Base-by-base conservation (phyloP, 2,329 filamentous ascomycete species). In the Podosphaera leucotricha region DNA sequence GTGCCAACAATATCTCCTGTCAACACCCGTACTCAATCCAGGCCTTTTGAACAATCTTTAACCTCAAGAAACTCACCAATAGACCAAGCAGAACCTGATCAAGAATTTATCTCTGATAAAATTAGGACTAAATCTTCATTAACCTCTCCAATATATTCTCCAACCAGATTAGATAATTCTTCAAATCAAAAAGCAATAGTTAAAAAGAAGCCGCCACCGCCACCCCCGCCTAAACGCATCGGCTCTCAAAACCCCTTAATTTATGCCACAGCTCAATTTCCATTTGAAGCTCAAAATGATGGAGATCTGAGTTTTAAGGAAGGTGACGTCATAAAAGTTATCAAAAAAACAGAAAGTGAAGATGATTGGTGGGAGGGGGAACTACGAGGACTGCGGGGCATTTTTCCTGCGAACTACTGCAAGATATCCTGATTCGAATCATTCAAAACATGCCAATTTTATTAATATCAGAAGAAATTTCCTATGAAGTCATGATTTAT, bases 311-410 rank as follows among this genome's bases (percentile, higher is more conserved):
- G 68, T 2, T 92, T 92, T 56, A 66, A 66, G 24, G 79, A 86
- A 58, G 83, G 82, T 1, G 83, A 90, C 54, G 66, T 70, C 42
- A 92, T 92, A 52, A 72, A 68, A 39, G 76, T 92, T 2, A 56
- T 85, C 26, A 81, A 81, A 63, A 83, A 79, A 63, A 90, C 83
- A 2, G 70, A 73, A 6, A 84, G 77, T 48, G 77, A 74, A 19
- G 79, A 90, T 60, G 83, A 90, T 57, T 92, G 83, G 82, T 92
- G 83, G 83, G 72, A 82, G 48, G 83, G 83, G 11, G 81, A 90
- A 59, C 50, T 86, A 13, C 65, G 66, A 36, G 82, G 82, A 0
- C 59, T 65, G 21, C 70, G 67, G 55, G 83, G 83, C 2, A 75
- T 66, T 51, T 92, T 92, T 57, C 83, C 83, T 1, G 83, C 83